Evolutionary conservation across 2,329 filamentous ascomycete genomes (phyloP).

Genomic region (Penicillium paneum): DNA sequence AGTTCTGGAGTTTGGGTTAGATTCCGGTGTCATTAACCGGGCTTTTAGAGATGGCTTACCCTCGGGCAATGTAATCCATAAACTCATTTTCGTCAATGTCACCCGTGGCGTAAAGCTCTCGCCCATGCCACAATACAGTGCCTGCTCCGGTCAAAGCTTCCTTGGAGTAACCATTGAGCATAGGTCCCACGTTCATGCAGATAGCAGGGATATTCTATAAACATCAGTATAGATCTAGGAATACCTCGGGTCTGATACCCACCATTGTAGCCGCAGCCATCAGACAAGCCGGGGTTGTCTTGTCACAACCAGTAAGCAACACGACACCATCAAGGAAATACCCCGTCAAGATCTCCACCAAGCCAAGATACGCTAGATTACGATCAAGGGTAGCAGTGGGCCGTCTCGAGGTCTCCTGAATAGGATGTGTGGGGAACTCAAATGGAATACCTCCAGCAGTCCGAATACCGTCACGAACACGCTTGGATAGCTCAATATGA

Average conservation of each 20-base stretch:
- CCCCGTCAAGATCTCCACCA: conserved; percentile 49
- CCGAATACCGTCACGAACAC: conserved; percentile 51
- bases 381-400: conserved; percentile 52
- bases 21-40: neutral
- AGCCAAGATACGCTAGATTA: conserved; percentile 48
- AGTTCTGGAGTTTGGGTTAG: conserved; percentile 29
- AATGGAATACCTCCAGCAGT: conserved; percentile 50
- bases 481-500: conserved; percentile 50
- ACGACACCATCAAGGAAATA: conserved; percentile 53
- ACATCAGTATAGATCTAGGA: conserved; percentile 3
- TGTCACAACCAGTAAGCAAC: conserved; percentile 52
- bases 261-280: conserved; percentile 54
- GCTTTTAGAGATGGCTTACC: conserved; percentile 26
- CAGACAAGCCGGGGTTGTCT: conserved; percentile 51
- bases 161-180: conserved; percentile 50
- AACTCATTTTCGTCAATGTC: conserved; percentile 46
- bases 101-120: conserved; percentile 49
- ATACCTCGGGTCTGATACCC: conserved; percentile 8
- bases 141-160: conserved; percentile 46
- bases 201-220: conserved; percentile 50
- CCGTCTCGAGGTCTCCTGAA: conserved; percentile 49
- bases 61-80: conserved; percentile 46
- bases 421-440: conserved; percentile 53
- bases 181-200: conserved; percentile 53
- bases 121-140: conserved; percentile 49